Conservation (phyloP, 1,284 basidiomycete species). For the Termitomyces sp. region DNA sequence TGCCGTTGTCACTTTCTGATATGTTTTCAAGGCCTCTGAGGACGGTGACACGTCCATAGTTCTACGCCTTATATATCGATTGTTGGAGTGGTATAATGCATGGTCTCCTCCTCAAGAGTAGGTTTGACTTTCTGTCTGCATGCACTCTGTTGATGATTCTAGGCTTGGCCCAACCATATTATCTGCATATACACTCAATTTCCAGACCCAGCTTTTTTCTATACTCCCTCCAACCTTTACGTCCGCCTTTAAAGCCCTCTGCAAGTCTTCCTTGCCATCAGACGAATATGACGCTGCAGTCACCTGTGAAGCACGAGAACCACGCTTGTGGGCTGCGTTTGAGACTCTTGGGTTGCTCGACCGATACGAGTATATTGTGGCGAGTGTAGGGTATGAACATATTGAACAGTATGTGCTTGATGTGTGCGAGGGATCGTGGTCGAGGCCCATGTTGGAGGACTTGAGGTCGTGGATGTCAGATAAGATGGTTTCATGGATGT, state of each 20-base stretch:
- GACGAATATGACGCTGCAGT: constrained; percentile 26
- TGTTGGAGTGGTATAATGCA: constrained; percentile 61
- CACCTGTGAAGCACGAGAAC: constrained; percentile 23
- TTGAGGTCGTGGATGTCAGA: constrained; percentile 74
- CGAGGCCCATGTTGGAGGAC: constrained; percentile 54
- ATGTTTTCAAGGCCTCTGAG: constrained; percentile 34
- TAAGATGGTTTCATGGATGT: constrained; percentile 79
- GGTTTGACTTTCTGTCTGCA: constrained; percentile 21
- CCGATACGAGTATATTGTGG: constrained; percentile 80
- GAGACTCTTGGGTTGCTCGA: constrained; percentile 76
- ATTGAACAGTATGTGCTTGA: constrained; percentile 71
- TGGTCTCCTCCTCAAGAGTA: constrained; percentile 60
- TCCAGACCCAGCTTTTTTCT: constrained; percentile 68
- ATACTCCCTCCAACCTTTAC: constrained; percentile 62
- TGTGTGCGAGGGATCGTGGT: constrained; percentile 69
- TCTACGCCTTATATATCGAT: constrained; percentile 45
- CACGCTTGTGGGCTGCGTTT: constrained; percentile 55
- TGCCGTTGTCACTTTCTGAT: constrained; percentile 4
- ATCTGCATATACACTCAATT: constrained; percentile 56
- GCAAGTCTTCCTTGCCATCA: constrained; percentile 49
- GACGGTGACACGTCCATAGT: constrained; percentile 33
- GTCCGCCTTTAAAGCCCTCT: constrained; percentile 57
- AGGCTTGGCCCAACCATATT: constrained; percentile 60
- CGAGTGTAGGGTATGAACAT: constrained; percentile 78
- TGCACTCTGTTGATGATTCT: constrained; percentile 5